Evolutionary conservation across 306 rosid genomes (phyloP).

Genomic region (Astragalus membranaceus): DNA sequence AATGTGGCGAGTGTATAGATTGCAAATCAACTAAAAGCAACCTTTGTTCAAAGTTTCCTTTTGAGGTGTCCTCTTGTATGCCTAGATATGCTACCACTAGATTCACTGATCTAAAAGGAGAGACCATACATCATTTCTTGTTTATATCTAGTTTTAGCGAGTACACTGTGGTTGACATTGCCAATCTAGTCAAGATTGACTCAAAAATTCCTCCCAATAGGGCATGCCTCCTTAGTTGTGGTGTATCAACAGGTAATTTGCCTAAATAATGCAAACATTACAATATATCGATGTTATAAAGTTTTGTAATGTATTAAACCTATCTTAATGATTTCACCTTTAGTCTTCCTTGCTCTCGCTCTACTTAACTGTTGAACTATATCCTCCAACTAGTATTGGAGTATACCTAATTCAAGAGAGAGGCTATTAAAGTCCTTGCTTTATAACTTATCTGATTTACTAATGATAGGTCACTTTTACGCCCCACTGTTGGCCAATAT

Average conservation of each 20-base stretch:
- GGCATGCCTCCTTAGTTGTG: constrained; percentile 81
- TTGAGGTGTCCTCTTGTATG: constrained; percentile 52
- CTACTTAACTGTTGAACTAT: no score
- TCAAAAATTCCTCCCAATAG: constrained; percentile 47
- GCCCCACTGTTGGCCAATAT: no score
- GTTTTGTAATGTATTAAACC: no score
- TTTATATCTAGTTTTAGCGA: constrained; percentile 74
- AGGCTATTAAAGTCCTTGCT: no score
- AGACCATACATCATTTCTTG: constrained; percentile 54
- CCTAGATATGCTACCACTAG: constrained; percentile 50
- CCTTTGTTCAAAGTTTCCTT: constrained; percentile 60
- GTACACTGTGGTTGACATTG: constrained; percentile 68
- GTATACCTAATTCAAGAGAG: no score
- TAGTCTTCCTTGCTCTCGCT: no score
- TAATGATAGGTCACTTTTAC: no score
- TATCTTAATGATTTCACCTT: no score
- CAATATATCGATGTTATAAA: background rate
- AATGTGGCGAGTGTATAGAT: constrained; percentile 65
- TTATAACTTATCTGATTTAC: no score
- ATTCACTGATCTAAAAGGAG: constrained; percentile 70
- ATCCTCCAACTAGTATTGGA: no score
- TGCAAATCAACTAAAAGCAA: constrained; percentile 68
- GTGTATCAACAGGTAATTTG: constrained; percentile 67
- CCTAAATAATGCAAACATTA: background rate
- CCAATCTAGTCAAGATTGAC: constrained; percentile 53